These are phyloP conservation scores for Amanita jacksonii DNA, from an alignment of 768 basidiomycete genomes.

Conservation along the genomic window DNA sequence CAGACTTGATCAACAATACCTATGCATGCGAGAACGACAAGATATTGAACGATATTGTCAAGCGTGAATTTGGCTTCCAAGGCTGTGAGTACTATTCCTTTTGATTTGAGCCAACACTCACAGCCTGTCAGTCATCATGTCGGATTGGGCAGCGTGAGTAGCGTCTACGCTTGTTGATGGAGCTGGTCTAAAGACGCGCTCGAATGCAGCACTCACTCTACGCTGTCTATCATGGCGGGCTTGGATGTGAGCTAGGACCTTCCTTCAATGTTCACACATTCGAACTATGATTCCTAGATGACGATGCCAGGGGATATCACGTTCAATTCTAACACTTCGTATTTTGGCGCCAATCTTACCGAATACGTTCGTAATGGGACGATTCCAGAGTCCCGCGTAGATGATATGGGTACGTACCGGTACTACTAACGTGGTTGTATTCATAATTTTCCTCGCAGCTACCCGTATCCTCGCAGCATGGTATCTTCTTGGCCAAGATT, in stretches of 20 bases:
- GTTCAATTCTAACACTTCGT: constrained; percentile 40
- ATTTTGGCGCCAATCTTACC: constrained; percentile 60
- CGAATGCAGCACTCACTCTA: constrained; percentile 50
- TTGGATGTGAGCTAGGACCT: constrained; percentile 42
- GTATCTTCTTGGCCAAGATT: constrained; percentile 61
- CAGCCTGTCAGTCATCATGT: constrained; percentile 50
- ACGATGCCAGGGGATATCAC: constrained; percentile 58
- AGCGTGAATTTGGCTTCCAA: constrained; percentile 69
- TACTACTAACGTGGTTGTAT: not conserved
- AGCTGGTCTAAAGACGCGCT: too few relatives aligned
- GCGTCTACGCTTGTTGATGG: too few relatives aligned
- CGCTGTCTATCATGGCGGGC: constrained; percentile 48
- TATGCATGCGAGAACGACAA: constrained; percentile 72
- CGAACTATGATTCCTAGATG: constrained; percentile 34
- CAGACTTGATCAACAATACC: constrained; percentile 59
- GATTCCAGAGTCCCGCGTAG: constrained; percentile 53
- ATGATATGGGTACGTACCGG: constrained; percentile 57
- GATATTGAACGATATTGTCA: constrained; percentile 64
- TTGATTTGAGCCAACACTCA: not conserved
- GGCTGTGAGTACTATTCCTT: constrained; percentile 37
- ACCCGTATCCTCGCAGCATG: constrained; percentile 67
- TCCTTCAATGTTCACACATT: too few relatives aligned
- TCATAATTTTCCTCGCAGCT: constrained; percentile 26
- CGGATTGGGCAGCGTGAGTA: constrained; percentile 60
- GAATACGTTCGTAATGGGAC: constrained; percentile 61